A percentile compares a stretch with the other conserved stretches of the same genome.
Evolutionary conservation across 176 grass and related monocot genomes (phyloP).

Genomic region (Alopecurus myosuroides): DNA sequence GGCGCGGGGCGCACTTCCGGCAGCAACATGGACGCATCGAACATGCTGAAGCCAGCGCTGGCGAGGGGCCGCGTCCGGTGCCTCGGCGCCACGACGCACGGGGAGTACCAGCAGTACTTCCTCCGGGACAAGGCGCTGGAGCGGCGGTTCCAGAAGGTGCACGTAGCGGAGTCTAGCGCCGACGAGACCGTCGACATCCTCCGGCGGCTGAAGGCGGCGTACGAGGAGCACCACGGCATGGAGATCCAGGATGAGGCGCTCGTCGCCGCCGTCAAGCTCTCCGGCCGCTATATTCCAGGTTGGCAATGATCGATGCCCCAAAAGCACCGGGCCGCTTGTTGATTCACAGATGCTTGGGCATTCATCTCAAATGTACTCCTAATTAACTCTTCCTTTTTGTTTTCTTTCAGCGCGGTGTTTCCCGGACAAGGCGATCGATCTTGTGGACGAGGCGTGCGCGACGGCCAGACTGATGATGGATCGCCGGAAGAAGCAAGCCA

Average conservation of each 20-base stretch:
- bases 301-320: constrained; percentile 7
- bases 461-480: constrained; percentile 68
- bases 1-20: constrained; percentile 50
- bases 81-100: constrained; percentile 71
- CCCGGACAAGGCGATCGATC: constrained; percentile 73
- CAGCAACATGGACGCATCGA: constrained; percentile 68
- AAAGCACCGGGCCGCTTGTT: neutral
- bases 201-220: constrained; percentile 62
- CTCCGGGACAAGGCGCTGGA: constrained; percentile 63
- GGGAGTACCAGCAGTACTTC: constrained; percentile 69
- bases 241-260: constrained; percentile 60
- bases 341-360: neutral
- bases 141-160: constrained; percentile 76
- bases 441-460: constrained; percentile 78
- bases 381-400: no score
- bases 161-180: constrained; percentile 64
- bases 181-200: constrained; percentile 57
- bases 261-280: constrained; percentile 65
- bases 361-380: neutral
- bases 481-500: constrained; percentile 34
- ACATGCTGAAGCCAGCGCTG: constrained; percentile 82
- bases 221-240: constrained; percentile 76
- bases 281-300: constrained; percentile 55
- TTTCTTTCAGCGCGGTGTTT: constrained; percentile 38
- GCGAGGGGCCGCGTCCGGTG: constrained; percentile 68